Evolutionary conservation across 1,284 basidiomycete species (phyloP).

Genomic region (Tylopilus sp.): DNA sequence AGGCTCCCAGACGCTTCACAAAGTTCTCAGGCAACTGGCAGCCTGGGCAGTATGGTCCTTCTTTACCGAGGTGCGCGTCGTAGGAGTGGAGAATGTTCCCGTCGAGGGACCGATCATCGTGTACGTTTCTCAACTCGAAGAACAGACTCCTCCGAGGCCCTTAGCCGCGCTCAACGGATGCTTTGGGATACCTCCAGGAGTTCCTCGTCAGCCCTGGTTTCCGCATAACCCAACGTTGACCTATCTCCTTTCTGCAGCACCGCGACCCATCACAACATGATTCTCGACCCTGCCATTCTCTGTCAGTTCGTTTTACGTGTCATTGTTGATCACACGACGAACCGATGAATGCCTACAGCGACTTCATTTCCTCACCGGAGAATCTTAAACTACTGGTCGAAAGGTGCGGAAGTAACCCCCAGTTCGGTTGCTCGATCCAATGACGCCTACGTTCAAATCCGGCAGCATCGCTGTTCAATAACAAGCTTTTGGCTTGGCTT

Average conservation of each 20-base stretch:
- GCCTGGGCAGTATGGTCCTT: slow-evolving; percentile 76
- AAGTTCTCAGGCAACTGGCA: slow-evolving; percentile 64
- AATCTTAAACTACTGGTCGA: slow-evolving; percentile 93
- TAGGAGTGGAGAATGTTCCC: slow-evolving; percentile 85
- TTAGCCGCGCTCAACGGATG: slow-evolving; percentile 5
- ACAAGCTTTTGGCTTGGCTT: slow-evolving; percentile 70
- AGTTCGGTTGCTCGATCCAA: slow-evolving; percentile 8
- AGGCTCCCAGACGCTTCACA: slow-evolving; percentile 49
- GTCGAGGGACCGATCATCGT: slow-evolving; percentile 81
- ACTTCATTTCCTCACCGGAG: slow-evolving; percentile 73
- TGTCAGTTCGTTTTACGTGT: slow-evolving; percentile 50
- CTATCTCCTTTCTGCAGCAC: slow-evolving; percentile 46
- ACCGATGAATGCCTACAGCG: slow-evolving; percentile 42
- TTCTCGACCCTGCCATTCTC: slow-evolving; percentile 77
- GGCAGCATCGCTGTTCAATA: slow-evolving; percentile 69
- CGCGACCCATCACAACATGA: slow-evolving; percentile 91
- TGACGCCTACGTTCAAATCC: slow-evolving; percentile 18
- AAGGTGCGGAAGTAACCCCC: slow-evolving; percentile 46
- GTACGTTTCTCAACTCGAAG: slow-evolving; percentile 46
- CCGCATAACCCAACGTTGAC: slow-evolving; percentile 12
- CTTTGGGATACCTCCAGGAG: not conserved
- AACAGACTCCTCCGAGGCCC: not conserved
- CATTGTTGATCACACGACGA: slow-evolving; percentile 14
- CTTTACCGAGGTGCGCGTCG: slow-evolving; percentile 81
- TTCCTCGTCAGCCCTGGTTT: not conserved